These are phyloP conservation scores for Vaccinium corymbosum DNA, from an alignment of 148 eudicot genomes.

Conservation along the genomic window DNA sequence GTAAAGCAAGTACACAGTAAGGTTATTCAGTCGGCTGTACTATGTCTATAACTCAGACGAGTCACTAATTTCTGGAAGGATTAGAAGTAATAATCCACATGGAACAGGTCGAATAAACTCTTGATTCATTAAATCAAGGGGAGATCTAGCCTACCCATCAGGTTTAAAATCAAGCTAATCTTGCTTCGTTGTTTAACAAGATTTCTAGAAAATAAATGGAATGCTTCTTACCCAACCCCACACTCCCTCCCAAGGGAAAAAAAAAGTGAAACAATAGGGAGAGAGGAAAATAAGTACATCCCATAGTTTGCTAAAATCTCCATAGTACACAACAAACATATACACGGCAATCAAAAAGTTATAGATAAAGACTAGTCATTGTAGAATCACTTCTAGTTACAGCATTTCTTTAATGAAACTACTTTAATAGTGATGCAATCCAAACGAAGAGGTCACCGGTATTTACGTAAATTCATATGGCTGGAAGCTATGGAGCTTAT, in stretches of 20 bases:
- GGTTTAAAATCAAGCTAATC: not conserved
- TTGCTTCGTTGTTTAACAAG: not conserved
- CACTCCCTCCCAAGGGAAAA: not conserved
- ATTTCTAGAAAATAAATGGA: not conserved
- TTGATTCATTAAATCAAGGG: not conserved
- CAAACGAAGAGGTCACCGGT: no score
- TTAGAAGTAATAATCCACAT: not conserved
- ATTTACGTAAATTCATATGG: no score
- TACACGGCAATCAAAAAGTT: not conserved
- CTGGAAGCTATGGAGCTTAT: no score
- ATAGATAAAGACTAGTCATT: not conserved
- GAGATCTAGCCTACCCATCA: not conserved
- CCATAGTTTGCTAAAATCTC: not conserved
- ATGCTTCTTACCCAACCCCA: not conserved
- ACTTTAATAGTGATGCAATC: no score
- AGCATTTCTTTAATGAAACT: not conserved
- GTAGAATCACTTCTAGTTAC: not conserved
- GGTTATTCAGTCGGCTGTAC: no score
- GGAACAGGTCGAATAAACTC: not conserved
- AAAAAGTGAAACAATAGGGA: not conserved
- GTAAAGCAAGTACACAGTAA: not conserved
- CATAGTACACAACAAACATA: not conserved
- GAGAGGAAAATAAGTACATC: not conserved
- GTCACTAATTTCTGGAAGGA: no score
- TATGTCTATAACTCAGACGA: no score